Percentiles rank a stretch among this genome's conserved stretches.
These are phyloP conservation scores for Verruconis gallopava DNA, from an alignment of 2,329 filamentous ascomycete species.

Conservation along the genomic window DNA sequence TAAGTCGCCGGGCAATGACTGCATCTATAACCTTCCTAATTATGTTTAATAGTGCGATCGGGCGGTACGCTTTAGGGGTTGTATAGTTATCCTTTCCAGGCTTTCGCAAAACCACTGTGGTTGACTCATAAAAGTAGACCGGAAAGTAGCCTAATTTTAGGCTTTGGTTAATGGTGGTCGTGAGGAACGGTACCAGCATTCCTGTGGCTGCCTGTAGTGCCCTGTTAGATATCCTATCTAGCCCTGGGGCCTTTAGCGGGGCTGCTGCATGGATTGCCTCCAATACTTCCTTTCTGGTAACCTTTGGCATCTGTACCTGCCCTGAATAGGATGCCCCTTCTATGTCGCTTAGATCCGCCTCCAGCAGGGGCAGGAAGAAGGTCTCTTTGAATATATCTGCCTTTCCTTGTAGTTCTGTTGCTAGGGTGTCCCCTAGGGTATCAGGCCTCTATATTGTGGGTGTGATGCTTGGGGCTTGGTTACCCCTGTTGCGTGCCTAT, in stretches of 20 bases:
- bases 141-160: slow-evolving; percentile 14
- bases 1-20: slow-evolving; percentile 15
- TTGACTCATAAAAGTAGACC: slow-evolving; percentile 14
- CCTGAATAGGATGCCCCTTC: background rate
- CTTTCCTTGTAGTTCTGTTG: too few relatives aligned
- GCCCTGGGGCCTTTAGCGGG: slow-evolving; percentile 16
- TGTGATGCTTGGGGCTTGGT: too few relatives aligned
- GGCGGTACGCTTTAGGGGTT: slow-evolving; percentile 17
- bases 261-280: slow-evolving; percentile 13
- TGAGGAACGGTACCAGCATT: slow-evolving; percentile 4
- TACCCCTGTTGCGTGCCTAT: too few relatives aligned
- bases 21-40: slow-evolving; percentile 19
- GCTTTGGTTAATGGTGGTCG: slow-evolving; percentile 14
- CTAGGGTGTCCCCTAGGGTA: too few relatives aligned
- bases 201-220: slow-evolving; percentile 9
- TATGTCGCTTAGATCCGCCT: slow-evolving; percentile 12
- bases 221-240: slow-evolving; percentile 15
- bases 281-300: slow-evolving; percentile 15
- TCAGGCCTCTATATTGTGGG: too few relatives aligned
- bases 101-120: slow-evolving; percentile 18
- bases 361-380: slow-evolving; percentile 11
- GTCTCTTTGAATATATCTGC: slow-evolving; percentile 6
- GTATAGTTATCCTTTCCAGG: slow-evolving; percentile 19
- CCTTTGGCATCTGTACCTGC: slow-evolving; percentile 9
- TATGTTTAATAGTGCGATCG: slow-evolving; percentile 19